phyloP scores from a whole-genome alignment of 768 basidiomycete genomes.

The Nevesoporus exiguus region DNA sequence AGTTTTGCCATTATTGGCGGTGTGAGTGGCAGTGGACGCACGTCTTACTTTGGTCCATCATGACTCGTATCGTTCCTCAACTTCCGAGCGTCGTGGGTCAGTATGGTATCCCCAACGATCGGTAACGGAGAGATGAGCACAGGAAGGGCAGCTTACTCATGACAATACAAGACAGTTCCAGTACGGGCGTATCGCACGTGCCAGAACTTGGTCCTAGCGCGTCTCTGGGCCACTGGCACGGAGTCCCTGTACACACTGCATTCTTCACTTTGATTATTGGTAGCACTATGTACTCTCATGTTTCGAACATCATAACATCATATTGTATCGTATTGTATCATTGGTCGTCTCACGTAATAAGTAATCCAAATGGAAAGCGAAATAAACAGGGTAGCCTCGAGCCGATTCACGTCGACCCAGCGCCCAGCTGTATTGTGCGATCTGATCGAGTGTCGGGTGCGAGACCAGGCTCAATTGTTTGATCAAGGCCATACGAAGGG shows the following conservation, averaged over 20 bases:
- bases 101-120: background rate
- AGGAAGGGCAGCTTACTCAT: slow-evolving; percentile 3
- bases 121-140: background rate
- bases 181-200: background rate
- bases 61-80: background rate
- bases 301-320: slow-evolving; percentile 9
- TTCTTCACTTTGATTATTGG: background rate
- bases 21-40: background rate
- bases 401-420: slow-evolving; percentile 9
- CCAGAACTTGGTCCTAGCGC: background rate
- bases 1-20: background rate
- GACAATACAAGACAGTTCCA: background rate
- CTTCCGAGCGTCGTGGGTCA: background rate
- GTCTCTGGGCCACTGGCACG: background rate
- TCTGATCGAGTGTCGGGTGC: slow-evolving; percentile 25
- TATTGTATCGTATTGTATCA: slow-evolving; percentile 6
- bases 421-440: slow-evolving; percentile 26
- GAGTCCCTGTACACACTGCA: slow-evolving; percentile 2
- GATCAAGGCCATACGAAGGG: slow-evolving; percentile 23
- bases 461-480: slow-evolving; percentile 16
- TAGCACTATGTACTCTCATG: background rate
- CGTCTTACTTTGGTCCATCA: background rate
- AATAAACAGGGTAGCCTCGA: slow-evolving; percentile 7
- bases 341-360: slow-evolving; percentile 5
- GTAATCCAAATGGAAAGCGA: background rate